phyloP scores from a whole-genome alignment of 108 stramenopile species.

The Chaetoceros tenuissimus region DNA sequence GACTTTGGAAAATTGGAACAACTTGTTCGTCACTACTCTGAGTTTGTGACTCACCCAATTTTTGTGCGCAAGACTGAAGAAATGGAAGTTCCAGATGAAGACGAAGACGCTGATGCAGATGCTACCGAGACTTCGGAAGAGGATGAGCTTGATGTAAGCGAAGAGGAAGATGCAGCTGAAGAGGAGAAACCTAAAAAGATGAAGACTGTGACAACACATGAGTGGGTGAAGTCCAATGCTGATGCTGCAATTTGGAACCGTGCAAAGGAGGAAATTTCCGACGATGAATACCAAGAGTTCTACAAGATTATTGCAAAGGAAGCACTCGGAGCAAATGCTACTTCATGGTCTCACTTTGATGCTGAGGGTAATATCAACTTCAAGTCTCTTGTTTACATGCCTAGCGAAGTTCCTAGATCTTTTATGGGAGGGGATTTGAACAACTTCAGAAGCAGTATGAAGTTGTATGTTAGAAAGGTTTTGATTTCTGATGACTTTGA shows the following conservation, averaged over 20 bases:
- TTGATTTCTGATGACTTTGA: slow-evolving; percentile 98
- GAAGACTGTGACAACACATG: slow-evolving; percentile 76
- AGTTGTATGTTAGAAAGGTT: slow-evolving; percentile 97
- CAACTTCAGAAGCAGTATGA: slow-evolving; percentile 29
- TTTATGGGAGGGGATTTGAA: slow-evolving; percentile 43
- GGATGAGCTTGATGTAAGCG: slow-evolving; percentile 42
- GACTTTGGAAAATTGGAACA: slow-evolving; percentile 64
- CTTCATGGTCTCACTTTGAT: slow-evolving; percentile 95
- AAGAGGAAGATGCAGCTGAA: slow-evolving; percentile 46
- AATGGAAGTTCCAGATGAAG: slow-evolving; percentile 67
- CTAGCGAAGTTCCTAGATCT: slow-evolving; percentile 49
- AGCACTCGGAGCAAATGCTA: slow-evolving; percentile 34
- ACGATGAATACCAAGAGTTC: slow-evolving; percentile 98
- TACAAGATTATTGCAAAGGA: slow-evolving; percentile 71
- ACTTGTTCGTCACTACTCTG: slow-evolving; percentile 92
- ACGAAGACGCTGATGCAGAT: slow-evolving; percentile 71
- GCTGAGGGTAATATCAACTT: slow-evolving; percentile 99
- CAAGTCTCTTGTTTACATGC: slow-evolving; percentile 94
- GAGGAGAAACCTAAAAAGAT: slow-evolving; percentile 72
- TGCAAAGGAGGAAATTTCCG: slow-evolving; percentile 89
- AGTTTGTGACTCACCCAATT: slow-evolving; percentile 99
- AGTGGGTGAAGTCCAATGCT: slow-evolving; percentile 90
- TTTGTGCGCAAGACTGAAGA: slow-evolving; percentile 72
- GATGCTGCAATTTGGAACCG: slow-evolving; percentile 98
- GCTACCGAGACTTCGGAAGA: slow-evolving; percentile 32